Base-by-base conservation (phyloP, 169 alveolate genomes). In the Plasmodium cynomolgi region DNA sequence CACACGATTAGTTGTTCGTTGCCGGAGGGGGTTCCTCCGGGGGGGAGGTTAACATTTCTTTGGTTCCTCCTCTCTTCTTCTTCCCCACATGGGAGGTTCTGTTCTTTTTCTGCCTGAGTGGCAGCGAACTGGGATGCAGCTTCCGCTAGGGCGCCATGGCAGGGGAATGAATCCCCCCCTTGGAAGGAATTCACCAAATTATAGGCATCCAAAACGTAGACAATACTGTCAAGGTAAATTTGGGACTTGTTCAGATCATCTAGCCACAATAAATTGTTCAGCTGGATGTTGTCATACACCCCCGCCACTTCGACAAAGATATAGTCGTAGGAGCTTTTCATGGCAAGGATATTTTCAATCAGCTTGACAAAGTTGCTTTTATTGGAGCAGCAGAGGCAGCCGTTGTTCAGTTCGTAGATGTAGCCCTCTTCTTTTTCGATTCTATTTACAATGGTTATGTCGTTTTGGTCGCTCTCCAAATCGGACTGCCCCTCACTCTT, bases 231-330 rank as follows among this genome's bases (percentile, higher is more conserved):
- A 6, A 91, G 68, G 68, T 91, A 91, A 68, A 91, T 91, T 91
- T 91, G 54, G 8, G 95, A 82, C 20, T 81, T 79, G 58, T 91
- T 91, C 58, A 91, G 77, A n/a, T 91, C 85, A 39, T 91, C 95
- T 82, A 91, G 26, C 95, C 95, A 91, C 20, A 91, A 33, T 13
- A 91, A 31, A 50, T 91, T 91, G 56, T 91, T 91, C 15, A 91
- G 77, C 58, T 91, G 77, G 34, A 91, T 83, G 77, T 91, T 91
- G 34, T 91, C 92, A 41, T 91, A 91, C 9, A 82, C 92, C 1
- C 95, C 95, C 9, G 95, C 56, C 3, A 91, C 95, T 71, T 91
- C 95, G 6, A 91, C 95, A 47, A 91, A 91, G 31, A 91, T 91
- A 72, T 26, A 50, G 56, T 91, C 95, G 77, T 91, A 91, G 6